Conservation (phyloP, 163 green algal genomes). For the Chlamydomonas reinhardtii region DNA sequence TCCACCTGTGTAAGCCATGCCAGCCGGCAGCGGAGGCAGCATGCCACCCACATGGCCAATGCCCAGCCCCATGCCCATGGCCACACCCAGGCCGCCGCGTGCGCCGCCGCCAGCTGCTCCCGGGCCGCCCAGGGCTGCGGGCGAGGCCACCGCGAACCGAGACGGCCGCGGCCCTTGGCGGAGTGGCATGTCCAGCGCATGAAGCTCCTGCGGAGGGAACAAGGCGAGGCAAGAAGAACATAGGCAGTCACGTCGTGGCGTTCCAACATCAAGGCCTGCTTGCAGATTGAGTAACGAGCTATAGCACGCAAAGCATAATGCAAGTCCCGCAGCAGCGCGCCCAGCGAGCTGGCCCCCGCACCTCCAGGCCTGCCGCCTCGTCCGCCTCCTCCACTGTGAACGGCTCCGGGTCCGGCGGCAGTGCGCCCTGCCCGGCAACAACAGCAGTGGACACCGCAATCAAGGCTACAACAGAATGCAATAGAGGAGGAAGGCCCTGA, state of each 20-base stretch:
- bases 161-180: conserved; percentile 10
- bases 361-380: conserved; percentile 30
- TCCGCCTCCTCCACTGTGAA: conserved; percentile 31
- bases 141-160: conserved; percentile 3
- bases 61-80: background rate
- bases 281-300: too few species aligned
- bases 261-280: too few species aligned
- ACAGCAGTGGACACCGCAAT: too few species aligned
- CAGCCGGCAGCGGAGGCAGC: background rate
- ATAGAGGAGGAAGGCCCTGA: too few species aligned
- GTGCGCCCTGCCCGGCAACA: background rate
- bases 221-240: background rate
- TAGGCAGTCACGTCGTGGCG: too few species aligned
- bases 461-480: too few species aligned
- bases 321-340: background rate
- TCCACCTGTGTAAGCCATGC: too few species aligned
- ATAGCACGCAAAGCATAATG: too few species aligned
- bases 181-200: conserved; percentile 21
- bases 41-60: background rate
- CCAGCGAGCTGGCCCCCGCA: background rate
- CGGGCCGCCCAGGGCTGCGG: too few species aligned
- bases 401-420: conserved; percentile 39
- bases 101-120: too few species aligned
- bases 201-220: conserved; percentile 48
- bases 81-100: background rate